Percentiles rank a stretch among this genome's conserved stretches.
Conservation (phyloP, 352 stramenopile genomes). For the Globisporangium solare region DNA sequence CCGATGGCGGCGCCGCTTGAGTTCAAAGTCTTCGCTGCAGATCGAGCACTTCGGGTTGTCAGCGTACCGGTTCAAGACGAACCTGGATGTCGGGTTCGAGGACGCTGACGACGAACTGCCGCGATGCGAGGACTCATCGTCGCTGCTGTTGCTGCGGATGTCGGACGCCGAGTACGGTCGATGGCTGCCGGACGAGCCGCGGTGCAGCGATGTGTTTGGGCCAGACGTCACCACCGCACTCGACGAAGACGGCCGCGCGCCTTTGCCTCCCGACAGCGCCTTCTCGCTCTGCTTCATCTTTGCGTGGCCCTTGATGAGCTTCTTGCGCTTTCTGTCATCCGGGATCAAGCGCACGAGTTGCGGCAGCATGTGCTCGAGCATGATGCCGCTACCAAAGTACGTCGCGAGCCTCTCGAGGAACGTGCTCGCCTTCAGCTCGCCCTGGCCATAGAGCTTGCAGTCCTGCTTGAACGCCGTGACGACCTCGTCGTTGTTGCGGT, state of each 20-base stretch:
- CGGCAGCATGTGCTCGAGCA: slow-evolving; percentile 79
- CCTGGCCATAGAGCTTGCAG: slow-evolving; percentile 74
- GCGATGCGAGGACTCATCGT: slow-evolving; percentile 19
- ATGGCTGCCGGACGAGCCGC: slow-evolving; percentile 21
- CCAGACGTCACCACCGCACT: slow-evolving; percentile 23
- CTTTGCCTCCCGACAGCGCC: slow-evolving; percentile 1
- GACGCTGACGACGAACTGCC: neutral
- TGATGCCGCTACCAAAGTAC: slow-evolving; percentile 70
- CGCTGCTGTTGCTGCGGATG: slow-evolving; percentile 35
- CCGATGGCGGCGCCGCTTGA: slow-evolving; percentile 63
- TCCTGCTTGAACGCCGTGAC: slow-evolving; percentile 71
- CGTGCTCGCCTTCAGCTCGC: slow-evolving; percentile 46
- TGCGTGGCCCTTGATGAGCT: slow-evolving; percentile 55
- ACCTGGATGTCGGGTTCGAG: slow-evolving; percentile 24
- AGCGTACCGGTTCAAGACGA: slow-evolving; percentile 36
- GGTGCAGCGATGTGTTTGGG: slow-evolving; percentile 17
- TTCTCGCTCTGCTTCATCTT: slow-evolving; percentile 20
- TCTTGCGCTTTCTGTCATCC: slow-evolving; percentile 71
- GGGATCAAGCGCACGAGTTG: slow-evolving; percentile 73
- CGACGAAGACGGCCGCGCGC: slow-evolving; percentile 29
- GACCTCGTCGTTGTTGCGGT: slow-evolving; percentile 68
- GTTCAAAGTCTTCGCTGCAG: slow-evolving; percentile 74
- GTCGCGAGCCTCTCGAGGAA: slow-evolving; percentile 53
- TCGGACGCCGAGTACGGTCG: slow-evolving; percentile 40
- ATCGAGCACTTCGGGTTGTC: slow-evolving; percentile 71